These are phyloP conservation scores for Leucogyrophana mollusca DNA, from an alignment of 768 basidiomycete species.

Conservation along the genomic window DNA sequence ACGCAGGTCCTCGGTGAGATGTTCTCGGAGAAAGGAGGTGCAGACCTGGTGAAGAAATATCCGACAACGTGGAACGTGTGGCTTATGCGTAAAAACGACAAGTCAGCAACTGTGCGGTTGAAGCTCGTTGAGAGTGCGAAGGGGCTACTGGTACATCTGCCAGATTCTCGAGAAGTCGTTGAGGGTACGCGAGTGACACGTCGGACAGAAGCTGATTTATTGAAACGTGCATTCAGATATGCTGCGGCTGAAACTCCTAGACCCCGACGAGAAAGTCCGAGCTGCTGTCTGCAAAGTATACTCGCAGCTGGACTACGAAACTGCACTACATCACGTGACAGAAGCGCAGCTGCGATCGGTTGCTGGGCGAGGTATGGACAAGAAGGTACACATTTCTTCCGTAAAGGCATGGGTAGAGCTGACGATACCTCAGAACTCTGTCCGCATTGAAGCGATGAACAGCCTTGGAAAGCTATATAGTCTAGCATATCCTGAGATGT, in stretches of 20 bases:
- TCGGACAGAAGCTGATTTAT: background rate
- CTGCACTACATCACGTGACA: constrained; percentile 78
- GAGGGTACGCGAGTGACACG: constrained; percentile 54
- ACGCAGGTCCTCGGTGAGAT: constrained; percentile 88
- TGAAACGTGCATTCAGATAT: constrained; percentile 40
- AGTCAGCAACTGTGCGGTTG: constrained; percentile 64
- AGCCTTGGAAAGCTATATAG: constrained; percentile 77
- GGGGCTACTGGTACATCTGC: constrained; percentile 59
- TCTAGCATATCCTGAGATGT: constrained; percentile 90
- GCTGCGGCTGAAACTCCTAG: constrained; percentile 64
- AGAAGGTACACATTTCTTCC: constrained; percentile 56
- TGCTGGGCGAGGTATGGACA: constrained; percentile 76
- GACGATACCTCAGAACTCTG: constrained; percentile 43
- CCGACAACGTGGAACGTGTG: constrained; percentile 85
- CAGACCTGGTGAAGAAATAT: constrained; percentile 77
- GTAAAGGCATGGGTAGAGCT: background rate
- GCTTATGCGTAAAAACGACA: constrained; percentile 79
- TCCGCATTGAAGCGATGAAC: constrained; percentile 75
- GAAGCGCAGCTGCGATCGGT: constrained; percentile 59
- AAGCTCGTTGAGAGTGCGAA: constrained; percentile 73
- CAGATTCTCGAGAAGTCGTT: constrained; percentile 66
- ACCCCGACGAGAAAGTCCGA: constrained; percentile 91
- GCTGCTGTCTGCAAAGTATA: constrained; percentile 82
- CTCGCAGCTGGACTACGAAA: constrained; percentile 87
- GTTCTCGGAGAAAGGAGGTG: constrained; percentile 75